Percentiles rank a stretch among this genome's conserved stretches.
Conservation (phyloP, 306 rosid species). For the Spatholobus suberectus region DNA sequence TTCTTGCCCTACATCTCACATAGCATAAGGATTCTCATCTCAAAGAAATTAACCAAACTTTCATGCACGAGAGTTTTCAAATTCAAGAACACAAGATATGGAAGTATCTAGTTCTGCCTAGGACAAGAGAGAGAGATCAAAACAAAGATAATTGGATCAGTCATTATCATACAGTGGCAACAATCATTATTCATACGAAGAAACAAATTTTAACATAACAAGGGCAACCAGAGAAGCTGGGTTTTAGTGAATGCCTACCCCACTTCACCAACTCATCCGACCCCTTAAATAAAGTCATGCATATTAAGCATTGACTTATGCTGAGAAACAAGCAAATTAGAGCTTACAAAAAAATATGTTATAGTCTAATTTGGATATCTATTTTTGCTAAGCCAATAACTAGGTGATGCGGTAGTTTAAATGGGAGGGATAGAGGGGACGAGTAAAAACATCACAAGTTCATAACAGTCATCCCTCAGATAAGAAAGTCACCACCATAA, state of each 20-base stretch:
- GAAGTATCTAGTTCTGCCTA: slow-evolving; percentile 3
- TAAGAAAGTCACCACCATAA: slow-evolving; percentile 7
- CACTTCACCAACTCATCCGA: not conserved
- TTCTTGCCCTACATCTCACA: slow-evolving; percentile 21
- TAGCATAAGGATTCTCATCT: not conserved
- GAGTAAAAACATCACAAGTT: not conserved
- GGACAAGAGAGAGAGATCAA: not conserved
- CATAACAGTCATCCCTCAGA: not conserved
- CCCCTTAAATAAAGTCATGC: not conserved
- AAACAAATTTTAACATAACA: slow-evolving; percentile 14
- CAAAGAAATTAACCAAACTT: slow-evolving; percentile 20
- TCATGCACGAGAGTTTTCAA: slow-evolving; percentile 16
- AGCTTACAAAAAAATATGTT: slow-evolving; percentile 1
- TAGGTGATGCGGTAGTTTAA: slow-evolving; percentile 5
- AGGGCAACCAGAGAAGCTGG: slow-evolving; percentile 2
- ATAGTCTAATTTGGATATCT: not conserved
- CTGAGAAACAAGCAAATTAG: slow-evolving; percentile 28
- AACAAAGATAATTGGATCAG: not conserved
- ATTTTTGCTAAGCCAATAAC: not conserved
- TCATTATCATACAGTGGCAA: slow-evolving; percentile 20
- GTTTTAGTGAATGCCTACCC: not conserved
- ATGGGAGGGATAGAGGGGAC: not conserved
- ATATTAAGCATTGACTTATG: slow-evolving; percentile 10
- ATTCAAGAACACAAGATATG: slow-evolving; percentile 16
- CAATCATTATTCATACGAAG: slow-evolving; percentile 2